phyloP scores from a whole-genome alignment of 73 alveolate species.

The Paramecium pentaurelia region DNA sequence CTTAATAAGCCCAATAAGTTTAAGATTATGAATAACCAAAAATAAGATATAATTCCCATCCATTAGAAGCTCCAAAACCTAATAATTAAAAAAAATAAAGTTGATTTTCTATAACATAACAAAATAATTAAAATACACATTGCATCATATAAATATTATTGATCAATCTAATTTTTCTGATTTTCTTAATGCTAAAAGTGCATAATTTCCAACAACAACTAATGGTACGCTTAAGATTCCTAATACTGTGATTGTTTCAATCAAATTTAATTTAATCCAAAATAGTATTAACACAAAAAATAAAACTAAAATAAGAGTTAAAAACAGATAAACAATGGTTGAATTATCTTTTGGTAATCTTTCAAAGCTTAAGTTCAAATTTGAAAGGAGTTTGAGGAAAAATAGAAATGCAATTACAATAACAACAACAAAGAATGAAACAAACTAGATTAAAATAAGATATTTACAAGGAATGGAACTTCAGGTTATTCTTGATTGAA shows the following conservation, averaged over 20 bases:
- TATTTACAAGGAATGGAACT: background rate
- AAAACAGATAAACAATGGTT: background rate
- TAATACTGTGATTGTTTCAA: slow-evolving; percentile 23
- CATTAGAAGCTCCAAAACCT: background rate
- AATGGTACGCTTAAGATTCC: background rate
- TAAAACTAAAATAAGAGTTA: background rate
- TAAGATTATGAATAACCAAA: background rate
- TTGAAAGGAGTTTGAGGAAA: background rate
- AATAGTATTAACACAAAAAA: background rate
- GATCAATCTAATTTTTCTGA: slow-evolving; percentile 10
- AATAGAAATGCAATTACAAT: background rate
- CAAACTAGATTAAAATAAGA: background rate
- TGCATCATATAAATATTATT: background rate
- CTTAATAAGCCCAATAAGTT: background rate
- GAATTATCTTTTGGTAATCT: background rate
- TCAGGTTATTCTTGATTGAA: background rate
- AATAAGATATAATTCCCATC: background rate
- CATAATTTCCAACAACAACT: slow-evolving; percentile 28
- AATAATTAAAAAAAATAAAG: background rate
- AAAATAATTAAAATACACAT: background rate
- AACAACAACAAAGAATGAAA: background rate
- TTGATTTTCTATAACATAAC: background rate
- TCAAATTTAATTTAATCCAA: slow-evolving; percentile 31
- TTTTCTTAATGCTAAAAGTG: background rate
- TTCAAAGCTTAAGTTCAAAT: background rate